phyloP scores from a whole-genome alignment of 345 rosid species.

The Eucalyptus decipiens region DNA sequence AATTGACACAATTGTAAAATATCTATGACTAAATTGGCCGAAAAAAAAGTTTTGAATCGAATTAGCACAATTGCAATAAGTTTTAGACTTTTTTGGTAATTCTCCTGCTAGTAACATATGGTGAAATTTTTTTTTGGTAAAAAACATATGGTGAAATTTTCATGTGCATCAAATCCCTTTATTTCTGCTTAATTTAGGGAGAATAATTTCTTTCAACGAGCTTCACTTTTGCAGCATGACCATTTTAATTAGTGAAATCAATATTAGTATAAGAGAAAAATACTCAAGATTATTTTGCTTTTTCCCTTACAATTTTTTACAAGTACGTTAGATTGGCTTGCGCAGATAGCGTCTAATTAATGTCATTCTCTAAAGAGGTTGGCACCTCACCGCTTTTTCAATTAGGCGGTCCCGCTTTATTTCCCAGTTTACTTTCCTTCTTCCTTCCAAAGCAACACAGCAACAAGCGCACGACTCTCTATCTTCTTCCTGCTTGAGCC shows the following conservation, averaged over 20 bases:
- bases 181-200: background rate
- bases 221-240: background rate
- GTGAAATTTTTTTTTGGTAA: background rate
- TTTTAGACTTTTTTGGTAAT: background rate
- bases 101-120: background rate
- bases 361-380: background rate
- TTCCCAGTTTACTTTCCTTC: background rate
- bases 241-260: background rate
- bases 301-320: background rate
- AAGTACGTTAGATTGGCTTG: background rate
- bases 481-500: background rate
- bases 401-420: background rate
- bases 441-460: background rate
- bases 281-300: background rate
- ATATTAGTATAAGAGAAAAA: background rate
- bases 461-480: background rate
- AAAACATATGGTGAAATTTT: background rate
- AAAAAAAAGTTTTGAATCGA: too few relatives aligned
- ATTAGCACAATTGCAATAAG: rapidly evolving
- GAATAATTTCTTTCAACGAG: background rate
- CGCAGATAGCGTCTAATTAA: background rate
- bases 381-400: background rate
- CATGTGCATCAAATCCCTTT: background rate
- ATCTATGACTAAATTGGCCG: too few relatives aligned
- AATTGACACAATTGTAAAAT: too few relatives aligned